Base-by-base conservation (phyloP, 2,329 filamentous ascomycete genomes). In the Pseudonectria buxi region DNA sequence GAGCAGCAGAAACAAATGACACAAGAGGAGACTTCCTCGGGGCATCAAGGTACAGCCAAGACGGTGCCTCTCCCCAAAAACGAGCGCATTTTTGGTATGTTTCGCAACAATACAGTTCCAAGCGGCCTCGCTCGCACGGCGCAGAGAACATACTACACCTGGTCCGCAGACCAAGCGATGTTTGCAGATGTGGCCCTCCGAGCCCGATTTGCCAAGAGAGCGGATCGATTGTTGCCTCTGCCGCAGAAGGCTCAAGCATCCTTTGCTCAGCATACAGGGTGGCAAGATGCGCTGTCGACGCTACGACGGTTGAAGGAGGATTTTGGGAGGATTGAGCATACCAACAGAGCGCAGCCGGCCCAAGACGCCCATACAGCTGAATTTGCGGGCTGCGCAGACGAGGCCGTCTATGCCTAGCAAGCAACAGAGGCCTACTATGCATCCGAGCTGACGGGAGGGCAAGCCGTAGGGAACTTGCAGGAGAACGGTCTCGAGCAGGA, bases 341-440 rank as follows among this genome's bases (percentile, higher is more conserved):
- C 14, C 4, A 33, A 40, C 3, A 43, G 38, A 28, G 44, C 41
- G 9, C 24, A 35, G 16, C 43, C 39, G 1, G 45, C 44, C 4
- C 48, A 46, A 6, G 33, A 47, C 14, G 52, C 46, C 4, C 33
- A 33, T 10, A 39, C 28, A n/a, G 54, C 48, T 0, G 36, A 43
- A 36, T 52, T 54, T 40, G 55, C 54, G 10, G 52, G 48, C 2
- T 51, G 43, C 26, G 46, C 54, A 0, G 53, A 56, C 26, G 33
- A 29, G 27, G 55, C 55, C 1, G 24, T 41, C 7, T 58, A 47
- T 28, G 54, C 55, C 3, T 33, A 32, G 4, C 41, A 50, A 26
- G 54, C 55, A 0, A 42, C 44, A 15, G 46, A 47, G 28, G 53
- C 55, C 13, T 34, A 40, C 6, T 47, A 40, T 37, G 43, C 53